Conservation (phyloP, 495 filamentous ascomycete genomes). For the Stereocaulon alpinum region DNA sequence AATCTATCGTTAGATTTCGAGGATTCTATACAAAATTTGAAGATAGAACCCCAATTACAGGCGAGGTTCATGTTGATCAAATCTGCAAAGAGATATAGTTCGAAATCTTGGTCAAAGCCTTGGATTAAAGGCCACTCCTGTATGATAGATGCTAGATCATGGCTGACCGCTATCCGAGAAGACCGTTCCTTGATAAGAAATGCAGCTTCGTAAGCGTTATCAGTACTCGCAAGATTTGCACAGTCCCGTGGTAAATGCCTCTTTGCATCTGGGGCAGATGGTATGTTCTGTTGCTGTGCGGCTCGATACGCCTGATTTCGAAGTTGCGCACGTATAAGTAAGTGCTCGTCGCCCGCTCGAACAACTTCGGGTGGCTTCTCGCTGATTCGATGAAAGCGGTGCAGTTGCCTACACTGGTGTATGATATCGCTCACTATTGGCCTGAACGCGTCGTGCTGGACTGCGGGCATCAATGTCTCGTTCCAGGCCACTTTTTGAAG, state of each 20-base stretch:
- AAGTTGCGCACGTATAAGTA: conserved; percentile 1
- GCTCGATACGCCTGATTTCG: conserved; percentile 1
- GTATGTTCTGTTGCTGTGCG: not conserved
- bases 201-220: conserved; percentile 27
- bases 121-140: conserved; percentile 31
- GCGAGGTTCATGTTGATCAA: conserved; percentile 27
- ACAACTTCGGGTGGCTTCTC: not conserved
- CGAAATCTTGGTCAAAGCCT: conserved; percentile 29
- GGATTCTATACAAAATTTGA: conserved; percentile 24
- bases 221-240: not conserved
- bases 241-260: conserved; percentile 16
- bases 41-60: conserved; percentile 36
- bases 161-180: conserved; percentile 18
- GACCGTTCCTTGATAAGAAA: conserved; percentile 25
- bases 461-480: conserved; percentile 31
- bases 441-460: conserved; percentile 45
- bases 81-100: conserved; percentile 25
- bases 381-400: conserved; percentile 22
- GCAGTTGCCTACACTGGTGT: conserved; percentile 27
- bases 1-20: conserved; percentile 20
- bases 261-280: conserved; percentile 1
- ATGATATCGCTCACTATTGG: conserved; percentile 34
- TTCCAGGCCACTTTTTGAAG: conserved; percentile 44
- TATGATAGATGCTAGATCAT: conserved; percentile 26
- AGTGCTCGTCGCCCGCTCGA: conserved; percentile 1